Base-by-base conservation (phyloP, 495 filamentous ascomycete species). In the Penicillium verhagenii region DNA sequence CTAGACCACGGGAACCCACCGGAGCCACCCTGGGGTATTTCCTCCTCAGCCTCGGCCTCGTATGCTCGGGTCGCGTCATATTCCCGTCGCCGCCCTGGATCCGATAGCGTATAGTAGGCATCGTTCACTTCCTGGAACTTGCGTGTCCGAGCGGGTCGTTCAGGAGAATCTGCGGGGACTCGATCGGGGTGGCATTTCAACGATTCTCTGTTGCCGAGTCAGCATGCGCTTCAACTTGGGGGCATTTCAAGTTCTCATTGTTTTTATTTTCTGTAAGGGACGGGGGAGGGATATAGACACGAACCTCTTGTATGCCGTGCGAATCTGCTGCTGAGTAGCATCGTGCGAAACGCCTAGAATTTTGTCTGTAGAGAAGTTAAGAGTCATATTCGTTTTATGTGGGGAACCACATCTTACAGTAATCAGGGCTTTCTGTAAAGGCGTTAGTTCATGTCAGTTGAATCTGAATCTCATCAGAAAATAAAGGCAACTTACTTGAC, bases 101-200 rank as follows among this genome's bases (percentile, higher is more conserved):
- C 92, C 0, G 87, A 92, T 37, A 98, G 88, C 20, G 92, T 95
- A 68, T 92, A 98, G 79, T 98, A 98, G 63, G 94, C 94, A 70
- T 97, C 94, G 76, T 96, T 98, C 63, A 98, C 89, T 54, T 90
- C 83, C 70, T 98, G 94, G 77, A 98, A 98, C 68, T 88, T 87
- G 60, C 86, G 85, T 6, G 94, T 98, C 57, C 93, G 86, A 2
- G 78, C 72, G n/a, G 83, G 63, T 50, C 92, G 87, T 59, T 96
- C 91, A 48, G 93, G 89, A 20, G 91, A 91, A 71, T 92, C 86
- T 61, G 82, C 74, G 37, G 92, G 82, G 49, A 97, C 90, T 47
- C 94, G 87, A 70, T 98, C 94, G 3, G 94, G 94, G 73, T 98
- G 94, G 56, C 88, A 89, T 71, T 93, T 94, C 21, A 98, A 82